phyloP scores from a whole-genome alignment of 148 eudicot genomes.

The Rhododendron henanense region DNA sequence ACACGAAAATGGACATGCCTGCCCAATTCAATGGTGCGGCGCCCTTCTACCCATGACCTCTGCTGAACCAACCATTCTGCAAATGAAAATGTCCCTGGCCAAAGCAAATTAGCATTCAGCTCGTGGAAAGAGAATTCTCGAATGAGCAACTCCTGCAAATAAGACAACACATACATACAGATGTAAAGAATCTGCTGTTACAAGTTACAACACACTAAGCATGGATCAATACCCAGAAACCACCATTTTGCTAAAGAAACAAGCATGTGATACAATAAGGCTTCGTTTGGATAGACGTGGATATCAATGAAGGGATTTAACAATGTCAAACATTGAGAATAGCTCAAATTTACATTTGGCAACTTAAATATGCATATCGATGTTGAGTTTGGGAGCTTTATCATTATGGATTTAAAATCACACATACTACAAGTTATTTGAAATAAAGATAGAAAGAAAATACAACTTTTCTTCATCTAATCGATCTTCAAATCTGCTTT shows the following conservation, averaged over 20 bases:
- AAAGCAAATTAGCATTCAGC: constrained; percentile 89
- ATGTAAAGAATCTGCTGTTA: neutral
- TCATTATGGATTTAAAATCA: neutral
- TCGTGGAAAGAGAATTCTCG: constrained; percentile 94
- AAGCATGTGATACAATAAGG: neutral
- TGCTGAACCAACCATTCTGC: constrained; percentile 88
- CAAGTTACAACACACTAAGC: neutral
- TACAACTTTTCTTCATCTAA: neutral
- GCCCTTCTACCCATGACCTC: constrained; percentile 64
- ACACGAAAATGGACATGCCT: constrained; percentile 47
- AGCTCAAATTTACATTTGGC: neutral
- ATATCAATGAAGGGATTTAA: neutral
- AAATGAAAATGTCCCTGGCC: constrained; percentile 99
- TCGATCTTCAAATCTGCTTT: neutral
- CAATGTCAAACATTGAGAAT: neutral
- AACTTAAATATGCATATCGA: neutral
- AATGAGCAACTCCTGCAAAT: constrained; percentile 72
- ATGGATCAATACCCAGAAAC: neutral
- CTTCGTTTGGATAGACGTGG: neutral
- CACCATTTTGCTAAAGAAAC: neutral
- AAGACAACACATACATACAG: constrained; percentile 4
- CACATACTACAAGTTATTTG: neutral
- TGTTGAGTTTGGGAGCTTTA: neutral
- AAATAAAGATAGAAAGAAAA: neutral
- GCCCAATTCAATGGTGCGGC: constrained; percentile 69